Base-by-base conservation (phyloP, 345 rosid genomes). In the Pugionium dolabratum region DNA sequence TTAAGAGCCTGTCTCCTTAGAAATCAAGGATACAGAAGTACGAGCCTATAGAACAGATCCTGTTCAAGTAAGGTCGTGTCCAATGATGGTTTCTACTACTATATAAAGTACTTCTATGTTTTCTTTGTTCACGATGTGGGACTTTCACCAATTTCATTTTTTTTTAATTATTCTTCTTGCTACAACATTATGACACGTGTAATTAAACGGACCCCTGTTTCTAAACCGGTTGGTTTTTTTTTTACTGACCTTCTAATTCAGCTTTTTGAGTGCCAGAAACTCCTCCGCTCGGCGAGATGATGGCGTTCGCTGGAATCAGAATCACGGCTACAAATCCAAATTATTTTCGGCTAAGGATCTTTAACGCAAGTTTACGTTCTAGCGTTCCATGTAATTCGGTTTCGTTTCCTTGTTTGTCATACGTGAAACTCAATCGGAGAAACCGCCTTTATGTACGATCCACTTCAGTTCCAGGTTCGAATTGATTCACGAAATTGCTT, bases 401-500 rank as follows among this genome's bases (percentile, higher is more conserved):
- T 37, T 79, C 89, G 10, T 73, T 88, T 33, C 76, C 64, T 50
- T 72, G 68, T 30, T 73, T 77, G 3, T 57, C 83, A 4, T 51
- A 7, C 45, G 62, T 80, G 52, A 82, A 67, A 71, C 68, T 73
- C 79, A 49, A 42, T 78, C 82, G 80, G 60, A 39, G 72, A 48
- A 76, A 43, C 7, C 78, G 73, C 7, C 63, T 85, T 66, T 69
- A 53, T 39, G 75, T 92, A 61, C 93, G 88, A 66, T 79, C 93
- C 48, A 29, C 76, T n/a, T 76, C 89, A 0, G 63, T 55, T 69
- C 79, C 89, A 56, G 91, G 94, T 87, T 67, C 54, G 43, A 43
- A 6, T 72, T 29, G 28, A 42, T 72, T 52, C 36, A 3, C 36
- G 57, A 65, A 34, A 54, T 1, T 33, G 0, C 50, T 66, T 58